These are phyloP conservation scores for Escallonia herrerae DNA, from an alignment of 129 eudicot genomes.

Conservation along the genomic window DNA sequence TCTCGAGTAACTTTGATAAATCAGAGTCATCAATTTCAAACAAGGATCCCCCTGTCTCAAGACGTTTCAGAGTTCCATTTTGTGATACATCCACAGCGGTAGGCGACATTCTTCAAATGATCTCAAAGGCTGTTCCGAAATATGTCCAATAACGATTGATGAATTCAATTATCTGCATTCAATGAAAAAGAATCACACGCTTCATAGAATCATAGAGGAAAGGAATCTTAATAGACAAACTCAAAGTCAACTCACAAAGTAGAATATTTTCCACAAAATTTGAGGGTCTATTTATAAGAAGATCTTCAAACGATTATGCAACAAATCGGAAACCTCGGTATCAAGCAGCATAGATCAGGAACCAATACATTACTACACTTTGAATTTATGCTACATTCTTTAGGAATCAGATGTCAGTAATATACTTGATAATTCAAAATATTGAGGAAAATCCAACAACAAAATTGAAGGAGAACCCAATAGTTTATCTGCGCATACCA, in stretches of 20 bases:
- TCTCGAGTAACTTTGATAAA: slow-evolving; percentile 54
- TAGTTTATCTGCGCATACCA: too few relatives aligned
- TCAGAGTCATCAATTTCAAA: slow-evolving; percentile 71
- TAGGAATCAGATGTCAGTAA: too few relatives aligned
- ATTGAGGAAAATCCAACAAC: too few relatives aligned
- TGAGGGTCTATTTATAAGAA: too few relatives aligned
- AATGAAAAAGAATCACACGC: not conserved
- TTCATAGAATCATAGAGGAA: not conserved
- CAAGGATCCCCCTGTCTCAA: slow-evolving; percentile 34
- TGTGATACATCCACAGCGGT: slow-evolving; percentile 30
- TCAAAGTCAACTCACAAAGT: slow-evolving; percentile 9
- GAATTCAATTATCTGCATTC: slow-evolving; percentile 21
- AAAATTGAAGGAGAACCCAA: too few relatives aligned
- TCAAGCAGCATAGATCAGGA: too few relatives aligned
- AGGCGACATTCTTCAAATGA: slow-evolving; percentile 32
- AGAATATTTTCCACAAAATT: too few relatives aligned
- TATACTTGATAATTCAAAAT: too few relatives aligned
- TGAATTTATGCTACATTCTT: too few relatives aligned
- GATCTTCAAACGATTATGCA: too few relatives aligned
- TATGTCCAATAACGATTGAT: not conserved
- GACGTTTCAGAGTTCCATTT: slow-evolving; percentile 40
- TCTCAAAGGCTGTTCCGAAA: not conserved
- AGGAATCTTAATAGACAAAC: not conserved
- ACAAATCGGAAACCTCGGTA: too few relatives aligned
- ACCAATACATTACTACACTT: too few relatives aligned